Evolutionary conservation across 2,329 filamentous ascomycete species (phyloP).

Genomic region (Pseudogymnoascus sp.): DNA sequence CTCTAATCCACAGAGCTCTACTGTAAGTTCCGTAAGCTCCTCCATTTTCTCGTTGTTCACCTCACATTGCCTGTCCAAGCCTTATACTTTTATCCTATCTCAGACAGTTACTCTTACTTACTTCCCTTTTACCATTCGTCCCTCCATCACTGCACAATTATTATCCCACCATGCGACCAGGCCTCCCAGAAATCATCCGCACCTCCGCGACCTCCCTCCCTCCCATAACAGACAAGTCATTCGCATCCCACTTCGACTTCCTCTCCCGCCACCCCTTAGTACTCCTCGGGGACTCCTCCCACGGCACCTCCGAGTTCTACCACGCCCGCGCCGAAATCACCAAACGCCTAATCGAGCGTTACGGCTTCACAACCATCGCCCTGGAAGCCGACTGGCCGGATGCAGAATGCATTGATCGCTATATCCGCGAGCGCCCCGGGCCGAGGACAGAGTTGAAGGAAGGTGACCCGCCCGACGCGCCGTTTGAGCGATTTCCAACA

Average conservation of each 20-base stretch:
- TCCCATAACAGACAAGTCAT: conserved; percentile 24
- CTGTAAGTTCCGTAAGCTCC: background rate
- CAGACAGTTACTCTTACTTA: background rate
- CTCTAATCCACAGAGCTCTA: background rate
- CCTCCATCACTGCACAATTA: background rate
- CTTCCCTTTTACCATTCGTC: background rate
- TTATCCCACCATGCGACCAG: background rate
- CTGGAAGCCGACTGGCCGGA: conserved; percentile 49
- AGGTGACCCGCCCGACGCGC: conserved; percentile 22
- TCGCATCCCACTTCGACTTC: conserved; percentile 9
- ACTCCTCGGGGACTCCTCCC: conserved; percentile 39
- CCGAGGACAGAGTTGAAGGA: conserved; percentile 20
- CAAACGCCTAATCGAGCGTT: conserved; percentile 39
- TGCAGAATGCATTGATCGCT: conserved; percentile 41
- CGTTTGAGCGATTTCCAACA: conserved; percentile 43
- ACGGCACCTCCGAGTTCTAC: conserved; percentile 50
- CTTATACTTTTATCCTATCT: background rate
- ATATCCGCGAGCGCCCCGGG: conserved; percentile 38
- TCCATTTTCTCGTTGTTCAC: background rate
- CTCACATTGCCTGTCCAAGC: background rate
- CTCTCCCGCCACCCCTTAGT: conserved; percentile 23
- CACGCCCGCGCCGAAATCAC: conserved; percentile 42
- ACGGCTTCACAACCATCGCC: conserved; percentile 43
- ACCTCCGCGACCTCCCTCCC: conserved; percentile 31
- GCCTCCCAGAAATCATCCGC: conserved; percentile 28